Evolutionary conservation across 148 eudicot genomes (phyloP).

Genomic region (Dianthus caryophyllus): DNA sequence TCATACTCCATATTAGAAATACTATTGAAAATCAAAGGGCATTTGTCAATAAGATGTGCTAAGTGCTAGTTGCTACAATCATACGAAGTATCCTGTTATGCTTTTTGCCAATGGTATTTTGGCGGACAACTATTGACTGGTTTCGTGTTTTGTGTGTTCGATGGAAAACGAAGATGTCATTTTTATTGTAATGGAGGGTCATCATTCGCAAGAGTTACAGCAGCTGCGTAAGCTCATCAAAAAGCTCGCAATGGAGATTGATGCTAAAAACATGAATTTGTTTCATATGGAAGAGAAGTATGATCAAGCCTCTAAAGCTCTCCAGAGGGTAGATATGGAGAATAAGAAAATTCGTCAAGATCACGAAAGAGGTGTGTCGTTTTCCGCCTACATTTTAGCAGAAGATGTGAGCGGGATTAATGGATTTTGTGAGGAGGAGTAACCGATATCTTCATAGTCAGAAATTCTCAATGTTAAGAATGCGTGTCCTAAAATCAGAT

Average conservation of each 20-base stretch:
- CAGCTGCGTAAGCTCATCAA: conserved; percentile 23
- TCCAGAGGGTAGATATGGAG: conserved; percentile 18
- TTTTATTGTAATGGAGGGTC: conserved; percentile 18
- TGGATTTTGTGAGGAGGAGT: too few species aligned
- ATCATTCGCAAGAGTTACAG: conserved; percentile 12
- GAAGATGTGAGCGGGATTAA: too few species aligned
- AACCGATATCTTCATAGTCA: too few species aligned
- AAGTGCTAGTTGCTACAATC: too few species aligned
- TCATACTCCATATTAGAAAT: neutral
- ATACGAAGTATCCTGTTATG: neutral
- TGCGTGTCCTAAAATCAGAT: too few species aligned
- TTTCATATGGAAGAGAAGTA: conserved; percentile 23
- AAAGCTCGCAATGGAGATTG: conserved; percentile 32
- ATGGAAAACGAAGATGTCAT: conserved; percentile 3
- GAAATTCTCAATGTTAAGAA: too few species aligned
- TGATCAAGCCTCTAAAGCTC: conserved; percentile 9
- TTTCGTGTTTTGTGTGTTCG: conserved; percentile 9
- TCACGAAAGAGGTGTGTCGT: conserved; percentile 21
- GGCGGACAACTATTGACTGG: neutral
- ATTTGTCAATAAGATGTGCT: neutral
- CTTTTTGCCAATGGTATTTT: neutral
- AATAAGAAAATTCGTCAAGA: conserved; percentile 24
- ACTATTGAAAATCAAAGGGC: neutral
- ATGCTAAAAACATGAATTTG: conserved; percentile 27
- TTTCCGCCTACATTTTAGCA: neutral